A percentile compares a stretch with the other conserved stretches of the same genome.
phyloP scores from a whole-genome alignment of 2,329 filamentous ascomycete genomes.

The Stachybotrys chartarum region DNA sequence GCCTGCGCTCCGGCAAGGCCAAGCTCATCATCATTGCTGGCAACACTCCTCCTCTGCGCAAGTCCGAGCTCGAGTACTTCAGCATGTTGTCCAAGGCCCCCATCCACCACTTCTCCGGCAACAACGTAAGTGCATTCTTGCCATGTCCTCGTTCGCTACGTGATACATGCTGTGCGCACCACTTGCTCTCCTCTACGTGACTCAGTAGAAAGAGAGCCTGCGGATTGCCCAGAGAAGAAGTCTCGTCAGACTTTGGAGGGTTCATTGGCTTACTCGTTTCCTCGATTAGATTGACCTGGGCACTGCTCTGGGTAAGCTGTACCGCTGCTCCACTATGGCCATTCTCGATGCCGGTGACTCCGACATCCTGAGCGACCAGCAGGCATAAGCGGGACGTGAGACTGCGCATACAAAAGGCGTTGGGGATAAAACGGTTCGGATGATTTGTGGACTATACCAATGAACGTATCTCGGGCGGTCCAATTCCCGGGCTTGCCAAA shows the following conservation, averaged over 20 bases:
- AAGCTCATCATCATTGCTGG: slow-evolving; percentile 92
- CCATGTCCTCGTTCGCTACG: slow-evolving; percentile 10
- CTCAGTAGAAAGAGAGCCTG: slow-evolving; percentile 14
- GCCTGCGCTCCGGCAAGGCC: slow-evolving; percentile 89
- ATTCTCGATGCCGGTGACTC: slow-evolving; percentile 97
- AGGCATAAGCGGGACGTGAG: no score
- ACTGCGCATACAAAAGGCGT: slow-evolving; percentile 27
- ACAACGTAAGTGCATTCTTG: slow-evolving; percentile 76
- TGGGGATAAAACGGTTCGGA: slow-evolving; percentile 30
- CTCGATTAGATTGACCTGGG: slow-evolving; percentile 70
- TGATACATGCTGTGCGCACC: neutral
- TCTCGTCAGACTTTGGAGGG: slow-evolving; percentile 84
- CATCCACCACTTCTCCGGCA: slow-evolving; percentile 96
- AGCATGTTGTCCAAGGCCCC: slow-evolving; percentile 87
- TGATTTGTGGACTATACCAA: slow-evolving; percentile 28
- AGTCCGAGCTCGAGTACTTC: slow-evolving; percentile 96
- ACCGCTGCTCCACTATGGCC: slow-evolving; percentile 95
- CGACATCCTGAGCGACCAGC: slow-evolving; percentile 82
- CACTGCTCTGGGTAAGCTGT: slow-evolving; percentile 97
- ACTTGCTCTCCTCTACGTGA: neutral
- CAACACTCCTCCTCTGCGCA: slow-evolving; percentile 96
- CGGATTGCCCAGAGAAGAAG: slow-evolving; percentile 84
- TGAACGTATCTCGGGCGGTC: slow-evolving; percentile 12
- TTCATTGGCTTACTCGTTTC: slow-evolving; percentile 26
- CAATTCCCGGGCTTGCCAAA: neutral